These are phyloP conservation scores for Dendrobium chrysotoxum DNA, from an alignment of 106 monocot species.

Conservation along the genomic window DNA sequence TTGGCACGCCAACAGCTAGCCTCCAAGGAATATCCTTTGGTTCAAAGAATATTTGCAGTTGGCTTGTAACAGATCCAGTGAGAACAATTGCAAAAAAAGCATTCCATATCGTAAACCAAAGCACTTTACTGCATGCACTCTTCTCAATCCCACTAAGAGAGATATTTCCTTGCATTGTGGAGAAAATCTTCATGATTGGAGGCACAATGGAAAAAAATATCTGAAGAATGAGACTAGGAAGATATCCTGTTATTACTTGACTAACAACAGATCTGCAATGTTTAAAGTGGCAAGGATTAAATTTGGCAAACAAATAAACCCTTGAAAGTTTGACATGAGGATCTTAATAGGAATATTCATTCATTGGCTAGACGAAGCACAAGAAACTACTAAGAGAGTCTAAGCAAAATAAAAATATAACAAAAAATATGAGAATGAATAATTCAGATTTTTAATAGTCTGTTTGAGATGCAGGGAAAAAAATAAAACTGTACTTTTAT, in stretches of 20 bases:
- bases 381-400: not conserved
- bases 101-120: conserved; percentile 87
- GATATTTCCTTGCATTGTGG: conserved; percentile 91
- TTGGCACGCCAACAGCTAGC: conserved; percentile 81
- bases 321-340: not conserved
- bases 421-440: not conserved
- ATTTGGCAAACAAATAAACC: not conserved
- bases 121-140: conserved; percentile 93
- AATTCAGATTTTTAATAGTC: not conserved
- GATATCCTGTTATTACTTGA: conserved; percentile 93
- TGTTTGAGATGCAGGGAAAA: conserved; percentile 12
- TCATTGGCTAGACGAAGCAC: not conserved
- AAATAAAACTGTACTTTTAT: conserved; percentile 10
- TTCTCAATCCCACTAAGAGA: conserved; percentile 75
- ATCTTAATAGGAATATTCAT: not conserved
- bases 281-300: conserved; percentile 3
- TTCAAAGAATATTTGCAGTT: conserved; percentile 52
- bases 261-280: conserved; percentile 63
- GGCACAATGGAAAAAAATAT: conserved; percentile 59
- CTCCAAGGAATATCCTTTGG: conserved; percentile 69
- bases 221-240: conserved; percentile 92
- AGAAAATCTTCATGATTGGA: conserved; percentile 86
- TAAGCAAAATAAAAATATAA: not conserved
- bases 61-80: conserved; percentile 70
- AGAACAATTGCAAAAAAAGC: conserved; percentile 93